Percentiles rank a stretch among this genome's conserved stretches.
Evolutionary conservation across 257 asterid species (phyloP).

Genomic region (Catharanthus roseus): DNA sequence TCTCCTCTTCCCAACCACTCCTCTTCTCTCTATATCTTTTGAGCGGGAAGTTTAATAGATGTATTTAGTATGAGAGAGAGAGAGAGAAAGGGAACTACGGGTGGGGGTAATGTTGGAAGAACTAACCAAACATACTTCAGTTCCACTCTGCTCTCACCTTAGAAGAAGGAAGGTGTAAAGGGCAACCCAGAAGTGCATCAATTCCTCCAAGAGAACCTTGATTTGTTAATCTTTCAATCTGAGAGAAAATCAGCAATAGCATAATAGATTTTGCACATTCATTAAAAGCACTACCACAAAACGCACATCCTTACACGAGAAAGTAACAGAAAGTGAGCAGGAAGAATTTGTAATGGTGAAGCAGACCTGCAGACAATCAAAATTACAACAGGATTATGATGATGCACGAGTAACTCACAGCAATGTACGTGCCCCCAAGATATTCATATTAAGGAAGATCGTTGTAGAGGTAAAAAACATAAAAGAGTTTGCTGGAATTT

Average conservation of each 20-base stretch:
- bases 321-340: slow-evolving; percentile 63
- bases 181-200: slow-evolving; percentile 94
- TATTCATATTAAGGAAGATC: background rate
- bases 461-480: background rate
- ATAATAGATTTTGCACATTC: slow-evolving; percentile 16
- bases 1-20: too few relatives aligned
- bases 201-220: slow-evolving; percentile 85
- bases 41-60: too few relatives aligned
- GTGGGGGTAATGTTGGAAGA: too few relatives aligned
- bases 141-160: slow-evolving; percentile 45
- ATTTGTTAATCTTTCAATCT: slow-evolving; percentile 74
- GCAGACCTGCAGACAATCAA: slow-evolving; percentile 41
- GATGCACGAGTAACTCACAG: background rate
- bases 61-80: too few relatives aligned
- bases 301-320: slow-evolving; percentile 51
- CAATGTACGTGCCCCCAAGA: background rate
- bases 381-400: slow-evolving; percentile 3
- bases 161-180: slow-evolving; percentile 78
- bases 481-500: background rate
- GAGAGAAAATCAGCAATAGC: slow-evolving; percentile 19
- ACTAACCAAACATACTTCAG: slow-evolving; percentile 3
- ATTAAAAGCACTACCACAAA: slow-evolving; percentile 12
- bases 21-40: too few relatives aligned
- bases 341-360: slow-evolving; percentile 72
- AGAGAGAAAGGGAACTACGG: too few relatives aligned